A percentile compares a stretch with the other conserved stretches of the same genome.
Evolutionary conservation across 495 filamentous ascomycete genomes (phyloP).

Genomic region (Xylaria acuta): DNA sequence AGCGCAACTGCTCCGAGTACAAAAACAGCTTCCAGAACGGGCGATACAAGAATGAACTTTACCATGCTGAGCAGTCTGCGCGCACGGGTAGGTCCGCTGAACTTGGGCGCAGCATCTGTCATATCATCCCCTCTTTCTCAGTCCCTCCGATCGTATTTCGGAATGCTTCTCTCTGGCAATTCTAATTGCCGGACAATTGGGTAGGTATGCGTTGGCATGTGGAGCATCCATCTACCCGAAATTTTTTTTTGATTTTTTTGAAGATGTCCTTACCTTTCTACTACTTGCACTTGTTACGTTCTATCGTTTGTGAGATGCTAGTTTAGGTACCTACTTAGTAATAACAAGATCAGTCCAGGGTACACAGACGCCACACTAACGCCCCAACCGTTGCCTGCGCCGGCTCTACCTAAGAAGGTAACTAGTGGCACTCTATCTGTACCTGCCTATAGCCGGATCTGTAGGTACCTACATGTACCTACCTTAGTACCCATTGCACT

Average conservation of each 20-base stretch:
- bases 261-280: not conserved
- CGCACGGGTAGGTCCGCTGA: not conserved
- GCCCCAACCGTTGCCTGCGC: conserved; percentile 1
- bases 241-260: too few relatives aligned
- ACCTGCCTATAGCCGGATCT: not conserved
- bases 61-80: not conserved
- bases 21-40: conserved; percentile 6
- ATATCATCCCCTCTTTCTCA: not conserved
- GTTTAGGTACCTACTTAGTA: too few relatives aligned
- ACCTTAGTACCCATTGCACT: too few relatives aligned
- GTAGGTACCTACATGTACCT: not conserved
- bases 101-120: not conserved
- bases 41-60: not conserved
- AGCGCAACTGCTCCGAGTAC: not conserved
- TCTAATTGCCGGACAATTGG: not conserved
- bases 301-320: not conserved
- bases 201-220: not conserved
- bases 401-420: not conserved
- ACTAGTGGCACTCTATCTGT: not conserved
- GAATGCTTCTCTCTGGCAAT: not conserved
- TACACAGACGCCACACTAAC: not conserved
- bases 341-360: not conserved
- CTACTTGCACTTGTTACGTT: not conserved
- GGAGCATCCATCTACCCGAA: too few relatives aligned
- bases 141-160: not conserved